Percentiles rank a stretch among this genome's conserved stretches.
Conservation (phyloP, 805 yeast genomes). For the Millerozyma acaciae region DNA sequence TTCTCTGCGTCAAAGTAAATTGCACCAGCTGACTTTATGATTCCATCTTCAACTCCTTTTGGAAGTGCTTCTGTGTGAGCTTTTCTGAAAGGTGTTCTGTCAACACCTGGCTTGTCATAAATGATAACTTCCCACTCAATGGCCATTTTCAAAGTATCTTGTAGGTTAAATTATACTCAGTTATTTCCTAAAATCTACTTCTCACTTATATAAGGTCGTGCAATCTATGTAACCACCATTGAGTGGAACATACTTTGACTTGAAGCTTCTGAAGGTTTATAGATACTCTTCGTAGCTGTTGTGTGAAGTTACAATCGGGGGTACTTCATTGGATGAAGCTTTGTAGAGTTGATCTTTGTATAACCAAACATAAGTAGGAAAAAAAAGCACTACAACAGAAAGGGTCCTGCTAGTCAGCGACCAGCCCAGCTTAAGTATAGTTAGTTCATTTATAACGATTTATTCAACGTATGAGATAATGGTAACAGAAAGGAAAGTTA, state of each 20-base stretch:
- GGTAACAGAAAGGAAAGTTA: not conserved
- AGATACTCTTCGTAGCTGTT: no score
- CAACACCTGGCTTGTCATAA: conserved; percentile 64
- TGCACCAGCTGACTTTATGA: conserved; percentile 42
- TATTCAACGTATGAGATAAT: conserved; percentile 1
- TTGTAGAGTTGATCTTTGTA: no score
- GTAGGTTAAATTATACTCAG: not conserved
- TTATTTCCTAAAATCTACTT: not conserved
- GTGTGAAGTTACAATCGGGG: no score
- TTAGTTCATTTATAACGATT: no score
- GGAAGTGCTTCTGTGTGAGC: conserved; percentile 40
- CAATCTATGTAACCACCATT: no score
- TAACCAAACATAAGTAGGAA: no score
- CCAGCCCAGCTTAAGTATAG: no score
- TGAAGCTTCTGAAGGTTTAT: no score
- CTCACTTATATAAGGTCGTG: not conserved
- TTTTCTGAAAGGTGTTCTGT: conserved; percentile 50
- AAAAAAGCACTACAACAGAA: no score
- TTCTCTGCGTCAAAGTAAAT: conserved; percentile 37
- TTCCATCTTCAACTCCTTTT: conserved; percentile 30
- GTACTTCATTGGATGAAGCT: no score
- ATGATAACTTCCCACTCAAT: conserved; percentile 67
- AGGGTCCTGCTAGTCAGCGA: no score
- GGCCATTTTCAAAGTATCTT: conserved; percentile 12
- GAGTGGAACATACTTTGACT: no score